A percentile compares a stretch with the other conserved stretches of the same genome.
Evolutionary conservation across 768 basidiomycete genomes (phyloP).

Genomic region (Chalciporus piperatus): DNA sequence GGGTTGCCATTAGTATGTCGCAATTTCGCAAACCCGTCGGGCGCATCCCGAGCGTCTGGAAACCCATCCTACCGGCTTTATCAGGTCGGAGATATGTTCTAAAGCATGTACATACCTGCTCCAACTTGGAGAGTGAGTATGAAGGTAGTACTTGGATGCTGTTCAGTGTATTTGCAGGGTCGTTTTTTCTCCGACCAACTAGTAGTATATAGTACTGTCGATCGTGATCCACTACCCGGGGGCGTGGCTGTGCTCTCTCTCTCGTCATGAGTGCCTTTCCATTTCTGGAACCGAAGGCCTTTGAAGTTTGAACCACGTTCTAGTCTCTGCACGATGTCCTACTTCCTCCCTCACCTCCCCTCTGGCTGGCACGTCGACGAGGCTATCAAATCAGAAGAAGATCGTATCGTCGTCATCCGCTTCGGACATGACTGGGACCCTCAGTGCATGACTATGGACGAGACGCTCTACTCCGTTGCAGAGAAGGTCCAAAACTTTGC

Average conservation of each 20-base stretch:
- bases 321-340: slow-evolving; percentile 57
- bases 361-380: slow-evolving; percentile 99
- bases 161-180: neutral
- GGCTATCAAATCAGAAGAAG: slow-evolving; percentile 97
- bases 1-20: no score
- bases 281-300: neutral
- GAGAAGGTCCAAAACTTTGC: slow-evolving; percentile 99
- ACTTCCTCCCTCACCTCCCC: slow-evolving; percentile 84
- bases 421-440: slow-evolving; percentile 94
- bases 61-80: no score
- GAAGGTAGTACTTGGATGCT: neutral
- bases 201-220: no score
- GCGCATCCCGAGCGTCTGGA: no score
- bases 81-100: no score
- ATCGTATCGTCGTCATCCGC: slow-evolving; percentile 88
- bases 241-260: neutral
- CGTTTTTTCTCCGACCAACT: no score
- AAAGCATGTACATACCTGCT: no score
- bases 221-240: neutral
- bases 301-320: neutral
- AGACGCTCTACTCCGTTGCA: slow-evolving; percentile 86
- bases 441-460: slow-evolving; percentile 99
- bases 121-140: no score
- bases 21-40: no score
- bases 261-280: neutral